Base-by-base conservation (phyloP, 2,329 filamentous ascomycete species). In the Hymenoscyphus fructigenus region DNA sequence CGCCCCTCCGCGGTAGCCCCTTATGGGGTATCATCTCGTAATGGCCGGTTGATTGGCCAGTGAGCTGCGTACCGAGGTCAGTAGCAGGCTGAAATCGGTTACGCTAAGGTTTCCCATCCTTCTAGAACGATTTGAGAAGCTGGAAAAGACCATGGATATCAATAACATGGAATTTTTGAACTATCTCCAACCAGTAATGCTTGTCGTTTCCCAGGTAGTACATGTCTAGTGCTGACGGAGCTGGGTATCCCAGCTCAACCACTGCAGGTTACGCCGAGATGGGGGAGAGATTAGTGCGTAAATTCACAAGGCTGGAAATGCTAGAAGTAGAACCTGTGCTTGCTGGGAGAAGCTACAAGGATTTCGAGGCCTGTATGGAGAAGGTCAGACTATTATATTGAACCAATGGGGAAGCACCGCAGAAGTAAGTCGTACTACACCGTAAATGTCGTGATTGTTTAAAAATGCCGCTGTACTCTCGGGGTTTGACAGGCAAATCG, bases 101-200 rank as follows among this genome's bases (percentile, higher is more conserved):
- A 53, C 47, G 47, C 47, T 53, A 53, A 53, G n/a, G 20, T 53
- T 26, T 53, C 20, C 20, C 3, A 26, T 26, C 20, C 47, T 53
- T 53, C 47, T 53, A 53, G 47, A 53, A 53, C 20, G 10, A 53
- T 53, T 53, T 23, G 47, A 53, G 47, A 53, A 53, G 47, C 20
- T 26, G 47, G 44, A 47, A 47, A n/a, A 47, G 20, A 20, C n/a
- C 44, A 58, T 17, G 44, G 58, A 6, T 60, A 61, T 28, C 62
- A 23, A 12, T 53, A 23, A 23, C 9, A 47, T 38, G 36, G 36
- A 20, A 4, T 23, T 47, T 23, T 47, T 3, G 41, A 20, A 28
- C 20, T 14, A 12, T 53, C 20, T 53, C 47, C 23, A 23, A 53
- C 10, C 47, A 23, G 23, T 53, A 12, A 26, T 44, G 14, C n/a